Evolutionary conservation across 345 rosid species (phyloP), one percentile per base, ranked within the genome.

Genomic region (Xanthoceras sorbifolium): DNA sequence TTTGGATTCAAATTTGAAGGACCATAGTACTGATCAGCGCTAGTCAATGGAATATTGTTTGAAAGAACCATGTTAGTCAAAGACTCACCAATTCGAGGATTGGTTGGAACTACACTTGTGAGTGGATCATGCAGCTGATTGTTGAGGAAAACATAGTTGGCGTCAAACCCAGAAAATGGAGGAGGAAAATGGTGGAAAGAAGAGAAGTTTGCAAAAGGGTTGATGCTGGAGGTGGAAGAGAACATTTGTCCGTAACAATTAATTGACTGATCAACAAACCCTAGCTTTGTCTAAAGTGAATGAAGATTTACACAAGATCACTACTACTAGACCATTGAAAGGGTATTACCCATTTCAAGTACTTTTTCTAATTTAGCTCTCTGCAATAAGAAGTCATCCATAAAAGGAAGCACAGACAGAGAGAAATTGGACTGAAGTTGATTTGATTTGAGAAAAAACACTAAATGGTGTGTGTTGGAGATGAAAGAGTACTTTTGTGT

Each of bases 161-260:
- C 1, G 8, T 79, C 82, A 46, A 61, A 80, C 67, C 32, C 62
- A 9, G 60, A 26, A 54, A 59, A 71, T 57, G 64, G 68, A 70
- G 80, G 38, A 18, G 75, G 63, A 20, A 36, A 67, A 44, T 44
- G 64, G 25, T 48, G 38, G 42, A 77, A 67, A 29, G 84, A 62
- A 11, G 87, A 54, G 36, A 71, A 29, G 31, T 70, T 69, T 2
- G 77, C 22, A 61, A 68, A 72, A 40, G 76, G 64, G 77, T 57
- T 72, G 69, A 75, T 22, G 42, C 14, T 25, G 42, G 26, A 67
- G 40, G 63, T 72, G 73, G 76, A 72, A 73, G 80, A 70, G 67
- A 82, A 82, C 87, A 84, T 86, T 34, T 73, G 22, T 29, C 38
- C 36, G 15, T 4, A 4, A 71, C 25, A 42, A 77, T 42, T 55